phyloP scores from a whole-genome alignment of 2,329 filamentous ascomycete genomes.

The Microascus cirrosus region DNA sequence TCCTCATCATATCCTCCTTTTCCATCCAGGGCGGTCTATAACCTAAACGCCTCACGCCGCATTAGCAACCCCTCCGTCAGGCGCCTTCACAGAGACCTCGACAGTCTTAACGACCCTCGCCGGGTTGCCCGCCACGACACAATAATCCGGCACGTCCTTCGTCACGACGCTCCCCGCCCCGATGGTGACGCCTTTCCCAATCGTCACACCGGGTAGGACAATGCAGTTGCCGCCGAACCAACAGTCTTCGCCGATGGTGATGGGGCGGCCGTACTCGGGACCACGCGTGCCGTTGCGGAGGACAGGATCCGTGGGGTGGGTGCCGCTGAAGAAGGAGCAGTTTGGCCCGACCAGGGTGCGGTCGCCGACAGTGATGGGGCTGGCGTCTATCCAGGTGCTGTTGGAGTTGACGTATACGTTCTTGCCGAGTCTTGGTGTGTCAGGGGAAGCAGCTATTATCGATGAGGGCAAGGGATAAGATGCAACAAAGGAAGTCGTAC shows the following conservation, averaged over 20 bases:
- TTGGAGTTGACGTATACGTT: slow-evolving; percentile 68
- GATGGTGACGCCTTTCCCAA: slow-evolving; percentile 62
- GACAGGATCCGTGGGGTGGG: slow-evolving; percentile 66
- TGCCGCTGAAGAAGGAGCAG: slow-evolving; percentile 63
- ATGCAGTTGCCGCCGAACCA: slow-evolving; percentile 65
- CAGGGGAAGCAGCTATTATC: not conserved
- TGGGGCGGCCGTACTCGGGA: slow-evolving; percentile 62
- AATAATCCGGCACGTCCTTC: slow-evolving; percentile 56
- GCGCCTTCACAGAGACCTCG: slow-evolving; percentile 9
- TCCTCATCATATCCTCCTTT: slow-evolving; percentile 79
- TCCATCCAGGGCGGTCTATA: slow-evolving; percentile 83
- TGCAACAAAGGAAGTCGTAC: slow-evolving; percentile 16
- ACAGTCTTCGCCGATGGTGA: slow-evolving; percentile 70
- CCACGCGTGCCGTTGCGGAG: slow-evolving; percentile 64
- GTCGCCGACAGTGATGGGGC: slow-evolving; percentile 60
- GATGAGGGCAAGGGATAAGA: not conserved
- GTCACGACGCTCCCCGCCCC: slow-evolving; percentile 79
- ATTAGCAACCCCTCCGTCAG: not conserved
- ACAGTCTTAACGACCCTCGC: slow-evolving; percentile 42
- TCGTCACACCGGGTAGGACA: slow-evolving; percentile 65
- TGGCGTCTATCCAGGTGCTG: slow-evolving; percentile 68
- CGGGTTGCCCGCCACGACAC: slow-evolving; percentile 56
- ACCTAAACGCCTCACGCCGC: slow-evolving; percentile 13
- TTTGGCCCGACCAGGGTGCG: slow-evolving; percentile 72
- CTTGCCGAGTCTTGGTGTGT: slow-evolving; percentile 41